Evolutionary conservation across 1,284 basidiomycete genomes (phyloP).

Genomic region (Malassezia furfur): DNA sequence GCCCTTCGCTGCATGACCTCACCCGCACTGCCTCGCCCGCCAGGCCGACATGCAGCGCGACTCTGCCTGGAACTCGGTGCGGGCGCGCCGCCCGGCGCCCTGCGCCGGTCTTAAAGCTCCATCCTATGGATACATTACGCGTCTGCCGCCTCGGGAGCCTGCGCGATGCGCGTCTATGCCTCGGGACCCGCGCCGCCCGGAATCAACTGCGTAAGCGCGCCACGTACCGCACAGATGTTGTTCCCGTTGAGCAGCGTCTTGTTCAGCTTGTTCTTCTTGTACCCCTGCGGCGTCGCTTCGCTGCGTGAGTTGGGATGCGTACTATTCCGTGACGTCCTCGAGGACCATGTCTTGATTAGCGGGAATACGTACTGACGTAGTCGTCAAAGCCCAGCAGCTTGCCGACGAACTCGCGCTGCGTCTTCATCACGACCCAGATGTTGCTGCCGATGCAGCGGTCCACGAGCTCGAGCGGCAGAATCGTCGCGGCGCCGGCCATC

Average conservation of each 20-base stretch:
- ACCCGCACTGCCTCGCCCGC: too few species aligned
- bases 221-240: constrained; percentile 86
- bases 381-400: constrained; percentile 94
- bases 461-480: constrained; percentile 46
- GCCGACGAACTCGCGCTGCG: constrained; percentile 57
- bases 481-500: constrained; percentile 26
- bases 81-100: too few species aligned
- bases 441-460: constrained; percentile 48
- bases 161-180: constrained; percentile 1
- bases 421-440: constrained; percentile 49
- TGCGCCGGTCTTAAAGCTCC: too few species aligned
- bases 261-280: constrained; percentile 67
- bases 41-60: too few species aligned
- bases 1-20: too few species aligned
- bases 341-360: constrained; percentile 77
- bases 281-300: constrained; percentile 13
- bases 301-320: constrained; percentile 32
- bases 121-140: too few species aligned
- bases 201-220: constrained; percentile 12
- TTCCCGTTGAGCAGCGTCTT: constrained; percentile 94
- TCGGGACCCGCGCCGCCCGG: constrained; percentile 22
- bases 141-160: too few species aligned
- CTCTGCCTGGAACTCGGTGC: too few species aligned
- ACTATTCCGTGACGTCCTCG: constrained; percentile 96
- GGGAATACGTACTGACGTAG: constrained; percentile 81